These are phyloP conservation scores for Apium graveolens DNA, from an alignment of 129 eudicot genomes.

Conservation along the genomic window DNA sequence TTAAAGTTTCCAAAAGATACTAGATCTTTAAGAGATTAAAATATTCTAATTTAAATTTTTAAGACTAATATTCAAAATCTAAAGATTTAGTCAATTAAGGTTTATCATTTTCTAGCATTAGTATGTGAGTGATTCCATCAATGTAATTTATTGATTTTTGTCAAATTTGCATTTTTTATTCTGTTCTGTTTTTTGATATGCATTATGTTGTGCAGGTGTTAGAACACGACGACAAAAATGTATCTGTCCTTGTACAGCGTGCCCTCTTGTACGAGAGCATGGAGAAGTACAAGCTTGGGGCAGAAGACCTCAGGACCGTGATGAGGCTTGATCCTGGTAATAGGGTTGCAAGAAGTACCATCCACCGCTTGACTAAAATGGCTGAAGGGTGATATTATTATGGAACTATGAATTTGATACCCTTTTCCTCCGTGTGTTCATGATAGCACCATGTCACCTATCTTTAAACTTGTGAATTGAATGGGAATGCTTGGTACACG, in stretches of 20 bases:
- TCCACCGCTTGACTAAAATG: conserved; percentile 82
- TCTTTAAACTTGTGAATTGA: neutral
- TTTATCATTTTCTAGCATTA: neutral
- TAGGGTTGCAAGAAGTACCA: conserved; percentile 93
- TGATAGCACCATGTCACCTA: conserved; percentile 3
- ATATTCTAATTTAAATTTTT: neutral
- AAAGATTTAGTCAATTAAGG: neutral
- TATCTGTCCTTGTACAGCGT: conserved; percentile 84
- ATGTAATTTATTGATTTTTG: neutral
- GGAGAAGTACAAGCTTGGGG: conserved; percentile 98
- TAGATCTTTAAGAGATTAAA: neutral
- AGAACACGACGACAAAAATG: conserved; percentile 56
- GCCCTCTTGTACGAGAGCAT: conserved; percentile 94
- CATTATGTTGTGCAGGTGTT: conserved; percentile 51
- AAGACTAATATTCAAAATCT: neutral
- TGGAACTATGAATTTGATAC: neutral
- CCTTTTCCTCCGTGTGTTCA: neutral
- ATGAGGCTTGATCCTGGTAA: conserved; percentile 92
- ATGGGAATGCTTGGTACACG: conserved; percentile 10
- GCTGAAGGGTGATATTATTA: conserved; percentile 32
- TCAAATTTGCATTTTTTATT: neutral
- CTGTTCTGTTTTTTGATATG: neutral
- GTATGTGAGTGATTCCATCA: neutral
- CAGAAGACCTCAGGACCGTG: conserved; percentile 87
- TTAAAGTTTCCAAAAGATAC: neutral